Conservation (phyloP, 2,329 filamentous ascomycete species). For the Emergomyces africanus region DNA sequence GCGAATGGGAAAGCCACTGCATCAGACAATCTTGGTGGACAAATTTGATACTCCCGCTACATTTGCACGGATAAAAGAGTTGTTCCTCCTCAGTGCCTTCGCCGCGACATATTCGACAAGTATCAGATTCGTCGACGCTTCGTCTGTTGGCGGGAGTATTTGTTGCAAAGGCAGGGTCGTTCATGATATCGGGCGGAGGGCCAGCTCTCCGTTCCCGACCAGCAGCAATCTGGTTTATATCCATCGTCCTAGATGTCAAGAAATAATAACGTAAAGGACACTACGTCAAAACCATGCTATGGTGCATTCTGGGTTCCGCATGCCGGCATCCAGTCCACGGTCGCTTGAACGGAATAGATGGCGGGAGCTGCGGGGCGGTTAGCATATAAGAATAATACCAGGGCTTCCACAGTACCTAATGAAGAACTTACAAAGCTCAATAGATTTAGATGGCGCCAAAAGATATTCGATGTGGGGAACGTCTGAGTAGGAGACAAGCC, state of each 20-base stretch:
- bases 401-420: background rate
- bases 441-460: background rate
- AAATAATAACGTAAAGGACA: background rate
- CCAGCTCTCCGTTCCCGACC: background rate
- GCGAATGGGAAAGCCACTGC: slow-evolving; percentile 96
- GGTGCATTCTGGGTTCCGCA: background rate
- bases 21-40: slow-evolving; percentile 97
- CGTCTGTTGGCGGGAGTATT: slow-evolving; percentile 27
- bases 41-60: slow-evolving; percentile 95
- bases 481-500: background rate
- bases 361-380: background rate
- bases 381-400: background rate
- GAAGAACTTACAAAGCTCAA: background rate
- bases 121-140: slow-evolving; percentile 50
- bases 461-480: background rate
- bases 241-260: slow-evolving; percentile 11
- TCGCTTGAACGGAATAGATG: background rate
- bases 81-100: slow-evolving; percentile 73
- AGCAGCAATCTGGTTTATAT: slow-evolving; percentile 2
- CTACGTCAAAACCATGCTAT: background rate
- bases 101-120: slow-evolving; percentile 93
- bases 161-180: slow-evolving; percentile 40
- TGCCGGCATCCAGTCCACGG: background rate
- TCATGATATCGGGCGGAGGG: slow-evolving; percentile 40
- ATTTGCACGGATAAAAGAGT: slow-evolving; percentile 96